Evolutionary conservation across 179 eudicot species (phyloP), one percentile per base, ranked within the genome.

Genomic region (Silene coronaria): DNA sequence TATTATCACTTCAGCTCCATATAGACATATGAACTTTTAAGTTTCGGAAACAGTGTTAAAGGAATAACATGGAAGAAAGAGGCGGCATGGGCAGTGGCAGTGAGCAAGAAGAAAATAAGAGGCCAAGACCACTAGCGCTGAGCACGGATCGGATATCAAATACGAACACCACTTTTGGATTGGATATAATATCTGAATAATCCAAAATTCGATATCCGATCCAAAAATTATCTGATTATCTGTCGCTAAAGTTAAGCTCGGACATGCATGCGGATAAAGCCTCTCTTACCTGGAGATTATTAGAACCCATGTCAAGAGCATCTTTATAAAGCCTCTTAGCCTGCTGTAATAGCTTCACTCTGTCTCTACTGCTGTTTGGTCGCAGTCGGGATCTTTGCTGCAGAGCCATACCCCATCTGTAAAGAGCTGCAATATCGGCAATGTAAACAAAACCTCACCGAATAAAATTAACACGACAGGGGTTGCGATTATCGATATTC

Each of bases 271-370:
- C 81, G 28, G 85, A 84, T 59, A 91, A 76, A 75, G 98, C 98
- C 75, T 86, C 82, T 79, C 79, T 84, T 61, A 90, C 89, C 82
- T 83, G 96, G 76, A 70, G 81, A 71, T 90, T 89, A 27, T 83
- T 80, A 0, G 90, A 88, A 65, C 92, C 96, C 90, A 94, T 87
- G 46, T 85, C 77, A 48, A 88, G 87, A 48, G 98, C 96, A 80
- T 94, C 98, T 82, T 92, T 92, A 51, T 89, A 92, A 23, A 94
- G 91, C 85, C 94, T 86, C 83, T 82, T 89, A 2, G 98, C 96
- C 79, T 94, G 98, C 81, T 91, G 96, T 72, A 94, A 77, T 73
- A 94, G 79, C 86, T 89, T 92, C 74, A 90, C 84, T 85, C 88
- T 94, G 80, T 90, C 96, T 83, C 83, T 84, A 73, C 85, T 87